Conservation (phyloP, 1,139 yeast genomes). For the Sporopachydermia cereana region DNA sequence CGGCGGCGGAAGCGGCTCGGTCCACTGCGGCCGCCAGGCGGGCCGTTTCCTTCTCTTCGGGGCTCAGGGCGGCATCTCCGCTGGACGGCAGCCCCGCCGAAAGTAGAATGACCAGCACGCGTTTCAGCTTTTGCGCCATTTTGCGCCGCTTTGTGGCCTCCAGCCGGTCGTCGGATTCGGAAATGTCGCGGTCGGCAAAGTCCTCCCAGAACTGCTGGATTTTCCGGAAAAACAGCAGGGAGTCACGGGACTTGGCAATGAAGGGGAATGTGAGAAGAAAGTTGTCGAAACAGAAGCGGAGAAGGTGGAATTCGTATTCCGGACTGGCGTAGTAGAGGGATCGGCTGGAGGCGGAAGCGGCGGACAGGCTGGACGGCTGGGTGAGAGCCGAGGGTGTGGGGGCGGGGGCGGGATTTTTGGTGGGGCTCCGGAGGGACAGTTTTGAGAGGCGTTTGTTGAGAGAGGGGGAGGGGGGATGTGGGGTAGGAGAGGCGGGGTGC, state of each 20-base stretch:
- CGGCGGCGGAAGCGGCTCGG: constrained; percentile 19
- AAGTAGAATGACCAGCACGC: constrained; percentile 53
- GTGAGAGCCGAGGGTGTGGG: constrained; percentile 5
- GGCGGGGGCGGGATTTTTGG: constrained; percentile 7
- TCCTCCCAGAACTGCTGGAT: constrained; percentile 74
- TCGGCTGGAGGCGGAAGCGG: constrained; percentile 9
- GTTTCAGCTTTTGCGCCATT: constrained; percentile 45
- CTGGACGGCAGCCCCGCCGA: constrained; percentile 65
- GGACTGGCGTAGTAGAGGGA: constrained; percentile 9
- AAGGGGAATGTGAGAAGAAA: constrained; percentile 68
- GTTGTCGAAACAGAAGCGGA: constrained; percentile 50
- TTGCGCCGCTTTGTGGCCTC: constrained; percentile 63
- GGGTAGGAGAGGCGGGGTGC: not conserved
- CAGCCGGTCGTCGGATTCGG: constrained; percentile 61
- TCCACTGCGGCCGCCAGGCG: constrained; percentile 10
- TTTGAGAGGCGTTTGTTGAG: not conserved
- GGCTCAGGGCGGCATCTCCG: constrained; percentile 41
- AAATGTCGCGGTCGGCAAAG: constrained; percentile 57
- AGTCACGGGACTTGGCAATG: constrained; percentile 40
- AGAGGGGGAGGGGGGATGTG: not conserved
- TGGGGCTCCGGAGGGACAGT: not conserved
- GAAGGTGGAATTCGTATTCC: constrained; percentile 43
- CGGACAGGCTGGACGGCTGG: constrained; percentile 9
- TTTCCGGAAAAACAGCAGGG: constrained; percentile 61
- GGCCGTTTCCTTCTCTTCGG: constrained; percentile 21